phyloP scores from a whole-genome alignment of 805 yeast species.

The Zygotorulaspora danielsina region DNA sequence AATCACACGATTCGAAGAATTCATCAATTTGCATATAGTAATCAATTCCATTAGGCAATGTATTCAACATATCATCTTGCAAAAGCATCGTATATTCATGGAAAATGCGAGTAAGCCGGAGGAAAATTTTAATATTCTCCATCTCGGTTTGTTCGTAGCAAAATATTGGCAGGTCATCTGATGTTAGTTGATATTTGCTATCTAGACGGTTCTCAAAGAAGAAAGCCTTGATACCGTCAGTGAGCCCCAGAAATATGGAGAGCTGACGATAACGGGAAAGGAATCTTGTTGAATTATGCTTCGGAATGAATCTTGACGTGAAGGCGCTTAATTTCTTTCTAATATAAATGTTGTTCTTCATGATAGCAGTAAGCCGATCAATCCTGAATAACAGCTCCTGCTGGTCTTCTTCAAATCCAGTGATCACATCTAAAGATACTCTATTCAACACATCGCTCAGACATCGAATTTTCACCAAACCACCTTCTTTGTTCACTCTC shows the following conservation, averaged over 20 bases:
- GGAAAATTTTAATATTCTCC: constrained; percentile 6
- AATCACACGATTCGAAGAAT: constrained; percentile 10
- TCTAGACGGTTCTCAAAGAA: constrained; percentile 10
- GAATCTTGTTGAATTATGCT: constrained; percentile 8
- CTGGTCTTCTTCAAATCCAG: constrained; percentile 9
- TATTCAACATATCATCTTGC: constrained; percentile 12
- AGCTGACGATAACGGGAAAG: constrained; percentile 14
- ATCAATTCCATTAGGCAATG: constrained; percentile 8
- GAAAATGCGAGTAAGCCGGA: constrained; percentile 12
- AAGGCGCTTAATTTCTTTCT: constrained; percentile 9
- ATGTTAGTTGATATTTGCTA: constrained; percentile 8
- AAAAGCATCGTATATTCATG: constrained; percentile 13
- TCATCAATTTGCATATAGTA: constrained; percentile 14
- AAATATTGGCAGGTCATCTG: constrained; percentile 9
- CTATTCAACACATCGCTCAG: constrained; percentile 11
- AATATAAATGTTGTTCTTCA: constrained; percentile 10
- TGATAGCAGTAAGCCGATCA: constrained; percentile 9
- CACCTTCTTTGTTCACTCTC: constrained; percentile 7
- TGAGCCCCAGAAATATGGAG: constrained; percentile 8
- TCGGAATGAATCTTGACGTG: constrained; percentile 8
- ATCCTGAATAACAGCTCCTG: constrained; percentile 10
- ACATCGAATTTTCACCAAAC: constrained; percentile 8
- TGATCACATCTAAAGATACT: constrained; percentile 9
- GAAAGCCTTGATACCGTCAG: constrained; percentile 3
- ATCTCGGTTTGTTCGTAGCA: constrained; percentile 11